Percentiles rank a stretch among this genome's conserved stretches.
These are phyloP conservation scores for Oryza meyeriana DNA, from an alignment of 176 grass and related monocot genomes.

Conservation along the genomic window DNA sequence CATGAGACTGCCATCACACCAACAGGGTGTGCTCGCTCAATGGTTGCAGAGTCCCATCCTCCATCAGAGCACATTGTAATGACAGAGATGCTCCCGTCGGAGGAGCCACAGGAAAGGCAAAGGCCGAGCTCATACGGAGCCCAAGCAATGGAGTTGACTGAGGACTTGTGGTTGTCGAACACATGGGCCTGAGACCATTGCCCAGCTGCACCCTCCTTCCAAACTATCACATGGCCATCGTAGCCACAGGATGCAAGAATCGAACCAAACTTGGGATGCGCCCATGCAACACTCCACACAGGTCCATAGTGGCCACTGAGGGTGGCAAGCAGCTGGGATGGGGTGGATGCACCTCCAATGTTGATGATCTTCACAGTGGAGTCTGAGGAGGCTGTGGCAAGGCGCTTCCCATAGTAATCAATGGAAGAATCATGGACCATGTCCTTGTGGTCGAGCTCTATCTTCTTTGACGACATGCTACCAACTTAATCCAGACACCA, in stretches of 20 bases:
- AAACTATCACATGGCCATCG: conserved; percentile 75
- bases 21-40: conserved; percentile 73
- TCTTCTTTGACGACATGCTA: conserved; percentile 67
- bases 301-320: conserved; percentile 66
- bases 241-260: conserved; percentile 78
- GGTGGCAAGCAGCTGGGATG: conserved; percentile 61
- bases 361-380: conserved; percentile 53
- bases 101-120: conserved; percentile 59
- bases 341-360: conserved; percentile 32
- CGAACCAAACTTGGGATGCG: conserved; percentile 72
- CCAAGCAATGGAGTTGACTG: conserved; percentile 82
- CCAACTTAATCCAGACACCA: neutral
- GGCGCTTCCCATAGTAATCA: conserved; percentile 83
- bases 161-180: conserved; percentile 65
- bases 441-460: conserved; percentile 77
- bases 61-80: conserved; percentile 48
- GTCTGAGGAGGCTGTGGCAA: conserved; percentile 74
- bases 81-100: conserved; percentile 71
- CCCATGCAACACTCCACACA: conserved; percentile 70
- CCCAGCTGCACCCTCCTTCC: conserved; percentile 65
- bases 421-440: conserved; percentile 69
- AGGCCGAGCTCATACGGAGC: conserved; percentile 68
- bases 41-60: conserved; percentile 55
- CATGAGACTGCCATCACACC: conserved; percentile 62
- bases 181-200: conserved; percentile 69